Conservation (phyloP, 768 basidiomycete genomes). For the Auricularia heimuer region DNA sequence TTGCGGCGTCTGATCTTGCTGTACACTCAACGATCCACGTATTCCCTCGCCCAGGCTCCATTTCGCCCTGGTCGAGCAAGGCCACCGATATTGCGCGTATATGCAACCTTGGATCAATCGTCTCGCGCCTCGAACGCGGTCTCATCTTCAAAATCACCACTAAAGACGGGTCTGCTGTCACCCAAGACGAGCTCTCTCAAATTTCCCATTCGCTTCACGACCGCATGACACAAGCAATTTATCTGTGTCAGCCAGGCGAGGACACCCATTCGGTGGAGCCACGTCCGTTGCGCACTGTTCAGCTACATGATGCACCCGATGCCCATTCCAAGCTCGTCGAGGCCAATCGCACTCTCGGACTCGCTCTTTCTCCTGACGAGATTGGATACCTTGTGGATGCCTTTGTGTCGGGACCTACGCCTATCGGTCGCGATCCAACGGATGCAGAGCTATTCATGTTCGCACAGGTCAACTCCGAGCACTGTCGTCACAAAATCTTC, state of each 20-base stretch:
- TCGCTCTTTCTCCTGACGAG: constrained; percentile 83
- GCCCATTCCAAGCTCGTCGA: constrained; percentile 55
- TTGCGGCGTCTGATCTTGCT: constrained; percentile 37
- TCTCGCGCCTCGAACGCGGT: constrained; percentile 85
- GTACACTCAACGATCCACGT: constrained; percentile 41
- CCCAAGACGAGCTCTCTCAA: constrained; percentile 35
- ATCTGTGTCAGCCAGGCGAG: constrained; percentile 48
- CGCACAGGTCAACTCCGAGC: constrained; percentile 99
- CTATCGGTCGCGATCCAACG: constrained; percentile 77
- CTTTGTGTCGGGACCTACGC: constrained; percentile 59
- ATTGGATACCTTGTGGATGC: constrained; percentile 87
- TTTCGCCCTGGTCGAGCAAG: constrained; percentile 99
- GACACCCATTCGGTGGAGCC: constrained; percentile 38
- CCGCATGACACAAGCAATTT: constrained; percentile 88
- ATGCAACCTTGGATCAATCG: constrained; percentile 63
- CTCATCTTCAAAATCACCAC: constrained; percentile 54
- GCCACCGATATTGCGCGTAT: constrained; percentile 90
- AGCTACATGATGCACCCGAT: constrained; percentile 35
- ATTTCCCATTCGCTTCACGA: constrained; percentile 78
- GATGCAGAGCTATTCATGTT: constrained; percentile 99
- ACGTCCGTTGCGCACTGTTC: constrained; percentile 59
- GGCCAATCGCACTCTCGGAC: constrained; percentile 79
- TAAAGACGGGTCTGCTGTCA: constrained; percentile 29
- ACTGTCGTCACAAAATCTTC: constrained; percentile 99
- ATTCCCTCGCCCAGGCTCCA: constrained; percentile 76